Percentiles rank a stretch among this genome's conserved stretches.
phyloP scores from a whole-genome alignment of 73 alveolate genomes.

The Uronychia setigera region DNA sequence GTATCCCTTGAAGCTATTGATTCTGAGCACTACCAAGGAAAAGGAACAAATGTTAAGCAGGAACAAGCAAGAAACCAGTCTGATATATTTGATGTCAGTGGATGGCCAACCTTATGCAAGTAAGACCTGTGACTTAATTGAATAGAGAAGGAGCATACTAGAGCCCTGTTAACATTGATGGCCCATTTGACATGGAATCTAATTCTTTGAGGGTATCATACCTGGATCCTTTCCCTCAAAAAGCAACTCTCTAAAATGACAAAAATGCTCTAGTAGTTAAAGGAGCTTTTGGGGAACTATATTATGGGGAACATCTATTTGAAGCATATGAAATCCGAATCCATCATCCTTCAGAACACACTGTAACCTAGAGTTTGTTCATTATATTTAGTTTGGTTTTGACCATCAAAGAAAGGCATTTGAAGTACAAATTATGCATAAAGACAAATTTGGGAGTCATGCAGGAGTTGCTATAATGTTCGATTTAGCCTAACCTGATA shows the following conservation, averaged over 20 bases:
- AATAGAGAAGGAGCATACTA: not conserved
- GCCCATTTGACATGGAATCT: not conserved
- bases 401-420: not conserved
- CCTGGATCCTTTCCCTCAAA: not conserved
- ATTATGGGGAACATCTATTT: not conserved
- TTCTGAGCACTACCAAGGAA: not conserved
- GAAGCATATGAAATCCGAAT: not conserved
- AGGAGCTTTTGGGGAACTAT: not conserved
- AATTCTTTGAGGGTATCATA: not conserved
- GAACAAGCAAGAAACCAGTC: not conserved
- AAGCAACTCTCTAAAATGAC: not conserved
- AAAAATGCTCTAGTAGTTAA: not conserved
- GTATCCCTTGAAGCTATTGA: not conserved
- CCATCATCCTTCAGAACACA: slow-evolving; percentile 3
- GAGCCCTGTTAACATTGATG: not conserved
- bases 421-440: not conserved
- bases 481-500: not conserved
- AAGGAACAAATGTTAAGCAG: not conserved
- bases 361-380: not conserved
- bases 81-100: not conserved
- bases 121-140: not conserved
- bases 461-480: not conserved
- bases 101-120: not conserved
- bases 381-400: not conserved
- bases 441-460: not conserved